Conservation (phyloP, 140 eudicot genomes). For the Ambrosia hybrid region DNA sequence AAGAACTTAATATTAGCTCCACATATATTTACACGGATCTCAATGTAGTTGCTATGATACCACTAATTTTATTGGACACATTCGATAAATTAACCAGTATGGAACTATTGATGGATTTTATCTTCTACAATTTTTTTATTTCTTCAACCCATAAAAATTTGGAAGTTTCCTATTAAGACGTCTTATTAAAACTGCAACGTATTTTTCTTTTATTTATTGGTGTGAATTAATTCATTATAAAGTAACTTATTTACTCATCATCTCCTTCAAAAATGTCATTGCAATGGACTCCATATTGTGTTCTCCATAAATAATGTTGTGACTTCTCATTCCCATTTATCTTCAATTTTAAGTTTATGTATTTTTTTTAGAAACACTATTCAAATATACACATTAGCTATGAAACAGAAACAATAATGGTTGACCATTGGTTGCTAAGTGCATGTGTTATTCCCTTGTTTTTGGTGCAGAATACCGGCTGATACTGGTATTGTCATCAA, state of each 20-base stretch:
- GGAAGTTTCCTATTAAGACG: too few relatives aligned
- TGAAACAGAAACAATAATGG: too few relatives aligned
- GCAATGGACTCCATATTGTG: constrained; percentile 74
- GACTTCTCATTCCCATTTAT: not conserved
- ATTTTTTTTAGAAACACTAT: too few relatives aligned
- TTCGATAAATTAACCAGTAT: not conserved
- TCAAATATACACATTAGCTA: too few relatives aligned
- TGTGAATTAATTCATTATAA: too few relatives aligned
- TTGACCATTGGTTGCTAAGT: constrained; percentile 10
- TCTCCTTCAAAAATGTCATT: constrained; percentile 41
- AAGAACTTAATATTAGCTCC: not conserved
- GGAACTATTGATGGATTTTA: too few relatives aligned
- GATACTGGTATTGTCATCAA: constrained; percentile 49
- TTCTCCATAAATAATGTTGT: constrained; percentile 59
- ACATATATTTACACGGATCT: not conserved
- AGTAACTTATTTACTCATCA: not conserved
- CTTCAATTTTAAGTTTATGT: not conserved
- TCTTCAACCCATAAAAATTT: too few relatives aligned
- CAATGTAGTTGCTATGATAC: not conserved
- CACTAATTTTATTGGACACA: constrained; percentile 4
- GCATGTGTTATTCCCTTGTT: constrained; percentile 12
- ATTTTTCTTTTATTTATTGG: too few relatives aligned
- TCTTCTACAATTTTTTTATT: too few relatives aligned
- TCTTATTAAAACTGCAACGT: too few relatives aligned
- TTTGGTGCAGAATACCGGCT: constrained; percentile 58